Percentiles rank a stretch among this genome's conserved stretches.
Evolutionary conservation across 805 yeast species (phyloP).

Genomic region (Grigorovia yakushimaensis): DNA sequence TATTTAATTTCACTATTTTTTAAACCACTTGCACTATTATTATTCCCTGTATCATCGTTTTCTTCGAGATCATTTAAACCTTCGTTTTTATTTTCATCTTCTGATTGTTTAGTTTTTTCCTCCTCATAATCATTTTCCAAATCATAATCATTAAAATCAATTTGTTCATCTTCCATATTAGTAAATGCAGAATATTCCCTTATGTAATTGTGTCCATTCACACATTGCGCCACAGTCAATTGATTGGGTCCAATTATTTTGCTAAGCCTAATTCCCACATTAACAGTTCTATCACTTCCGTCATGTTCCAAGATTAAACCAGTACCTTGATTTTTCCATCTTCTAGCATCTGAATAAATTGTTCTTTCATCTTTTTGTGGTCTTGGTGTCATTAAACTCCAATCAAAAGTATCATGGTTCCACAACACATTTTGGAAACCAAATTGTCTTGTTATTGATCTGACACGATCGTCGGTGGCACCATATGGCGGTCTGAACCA

Average conservation of each 20-base stretch:
- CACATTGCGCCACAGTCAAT: constrained; percentile 71
- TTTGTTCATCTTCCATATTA: neutral
- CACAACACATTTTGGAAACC: constrained; percentile 84
- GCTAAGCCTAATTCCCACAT: constrained; percentile 52
- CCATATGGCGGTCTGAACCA: constrained; percentile 98
- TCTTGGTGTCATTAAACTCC: constrained; percentile 56
- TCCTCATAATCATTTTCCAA: no score
- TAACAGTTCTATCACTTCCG: constrained; percentile 53
- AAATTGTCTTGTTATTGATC: constrained; percentile 69
- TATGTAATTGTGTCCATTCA: constrained; percentile 54
- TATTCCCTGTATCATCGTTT: no score
- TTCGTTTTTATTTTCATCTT: no score
- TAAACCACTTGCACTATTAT: no score
- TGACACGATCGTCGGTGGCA: constrained; percentile 78
- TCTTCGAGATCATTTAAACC: no score
- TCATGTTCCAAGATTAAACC: constrained; percentile 90
- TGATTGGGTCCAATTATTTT: constrained; percentile 51
- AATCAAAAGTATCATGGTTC: constrained; percentile 88
- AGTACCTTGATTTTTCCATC: constrained; percentile 37
- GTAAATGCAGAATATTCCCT: constrained; percentile 18
- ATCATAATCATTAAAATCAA: no score
- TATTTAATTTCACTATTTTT: no score
- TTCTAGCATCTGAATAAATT: constrained; percentile 45
- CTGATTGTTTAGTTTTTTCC: no score
- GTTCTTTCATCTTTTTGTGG: constrained; percentile 37